These are phyloP conservation scores for Cladorrhinum samala DNA, from an alignment of 495 filamentous ascomycete species.

Conservation along the genomic window DNA sequence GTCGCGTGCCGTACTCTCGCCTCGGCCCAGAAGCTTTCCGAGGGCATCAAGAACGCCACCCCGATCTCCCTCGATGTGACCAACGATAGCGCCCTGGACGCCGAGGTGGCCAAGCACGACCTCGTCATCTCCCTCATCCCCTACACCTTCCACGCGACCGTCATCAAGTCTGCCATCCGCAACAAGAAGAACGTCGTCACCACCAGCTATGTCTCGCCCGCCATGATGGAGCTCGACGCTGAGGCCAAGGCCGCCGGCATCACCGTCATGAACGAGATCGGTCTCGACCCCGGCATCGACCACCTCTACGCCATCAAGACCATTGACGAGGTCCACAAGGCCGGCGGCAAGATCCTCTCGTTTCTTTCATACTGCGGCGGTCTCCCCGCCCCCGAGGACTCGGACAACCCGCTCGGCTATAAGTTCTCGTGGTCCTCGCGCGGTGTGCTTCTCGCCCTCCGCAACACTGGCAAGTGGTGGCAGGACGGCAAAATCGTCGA, in stretches of 20 bases:
- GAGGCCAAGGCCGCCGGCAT: slow-evolving; percentile 87
- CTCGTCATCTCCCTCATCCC: slow-evolving; percentile 81
- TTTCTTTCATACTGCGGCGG: slow-evolving; percentile 92
- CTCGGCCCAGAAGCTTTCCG: slow-evolving; percentile 65
- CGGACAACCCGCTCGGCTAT: slow-evolving; percentile 89
- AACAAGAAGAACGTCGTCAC: slow-evolving; percentile 95
- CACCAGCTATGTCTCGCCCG: slow-evolving; percentile 88
- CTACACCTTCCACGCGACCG: slow-evolving; percentile 83
- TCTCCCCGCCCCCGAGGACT: slow-evolving; percentile 59
- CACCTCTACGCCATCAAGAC: slow-evolving; percentile 86
- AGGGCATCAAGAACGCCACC: slow-evolving; percentile 61
- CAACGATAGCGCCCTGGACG: slow-evolving; percentile 66
- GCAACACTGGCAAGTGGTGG: slow-evolving; percentile 81
- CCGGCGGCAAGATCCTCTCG: slow-evolving; percentile 75
- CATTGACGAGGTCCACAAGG: slow-evolving; percentile 74
- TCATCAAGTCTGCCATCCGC: slow-evolving; percentile 92
- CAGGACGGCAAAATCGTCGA: slow-evolving; percentile 68
- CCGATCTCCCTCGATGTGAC: slow-evolving; percentile 80
- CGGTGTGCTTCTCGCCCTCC: slow-evolving; percentile 78
- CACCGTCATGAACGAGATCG: slow-evolving; percentile 98
- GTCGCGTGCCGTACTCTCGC: slow-evolving; percentile 86
- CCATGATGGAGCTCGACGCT: slow-evolving; percentile 82
- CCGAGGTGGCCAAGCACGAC: slow-evolving; percentile 69
- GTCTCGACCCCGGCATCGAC: slow-evolving; percentile 60
- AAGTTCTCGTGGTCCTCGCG: slow-evolving; percentile 85